Evolutionary conservation across 169 alveolate genomes (phyloP).

Genomic region (Plasmodium inui): DNA sequence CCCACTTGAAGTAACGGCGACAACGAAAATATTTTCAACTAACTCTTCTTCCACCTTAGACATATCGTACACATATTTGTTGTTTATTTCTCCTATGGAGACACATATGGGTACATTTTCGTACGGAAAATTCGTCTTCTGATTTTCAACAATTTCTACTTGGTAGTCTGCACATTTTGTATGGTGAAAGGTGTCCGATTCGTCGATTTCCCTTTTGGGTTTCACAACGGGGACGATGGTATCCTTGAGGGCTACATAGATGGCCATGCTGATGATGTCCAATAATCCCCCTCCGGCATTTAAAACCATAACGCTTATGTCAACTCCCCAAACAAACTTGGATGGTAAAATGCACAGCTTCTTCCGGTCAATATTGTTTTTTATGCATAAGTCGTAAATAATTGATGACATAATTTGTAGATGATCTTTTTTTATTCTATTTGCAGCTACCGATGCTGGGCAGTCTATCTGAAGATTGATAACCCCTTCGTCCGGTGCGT

Average conservation of each 20-base stretch:
- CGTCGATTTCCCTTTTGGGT: conserved; percentile 75
- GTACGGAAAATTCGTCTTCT: conserved; percentile 24
- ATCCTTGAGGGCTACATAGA: conserved; percentile 78
- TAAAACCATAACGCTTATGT: conserved; percentile 79
- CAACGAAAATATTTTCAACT: conserved; percentile 68
- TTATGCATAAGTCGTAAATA: conserved; percentile 73
- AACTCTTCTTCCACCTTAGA: conserved; percentile 70
- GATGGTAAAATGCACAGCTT: conserved; percentile 79
- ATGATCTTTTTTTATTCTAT: conserved; percentile 70
- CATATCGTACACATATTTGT: conserved; percentile 72
- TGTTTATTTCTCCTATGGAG: conserved; percentile 70
- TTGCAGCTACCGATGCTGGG: conserved; percentile 72
- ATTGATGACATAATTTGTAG: conserved; percentile 65
- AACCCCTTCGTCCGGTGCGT: conserved; percentile 53
- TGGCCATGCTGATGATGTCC: conserved; percentile 83
- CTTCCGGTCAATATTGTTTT: conserved; percentile 71
- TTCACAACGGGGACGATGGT: conserved; percentile 78
- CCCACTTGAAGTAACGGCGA: conserved; percentile 68
- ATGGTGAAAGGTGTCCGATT: conserved; percentile 54
- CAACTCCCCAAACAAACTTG: conserved; percentile 82
- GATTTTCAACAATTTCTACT: conserved; percentile 61
- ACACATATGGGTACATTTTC: conserved; percentile 70
- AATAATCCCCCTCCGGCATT: conserved; percentile 81
- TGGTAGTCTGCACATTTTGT: conserved; percentile 64
- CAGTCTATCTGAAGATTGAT: conserved; percentile 68